A percentile compares a stretch with the other conserved stretches of the same genome.
phyloP scores from a whole-genome alignment of 306 rosid genomes.

The Prunus padus region DNA sequence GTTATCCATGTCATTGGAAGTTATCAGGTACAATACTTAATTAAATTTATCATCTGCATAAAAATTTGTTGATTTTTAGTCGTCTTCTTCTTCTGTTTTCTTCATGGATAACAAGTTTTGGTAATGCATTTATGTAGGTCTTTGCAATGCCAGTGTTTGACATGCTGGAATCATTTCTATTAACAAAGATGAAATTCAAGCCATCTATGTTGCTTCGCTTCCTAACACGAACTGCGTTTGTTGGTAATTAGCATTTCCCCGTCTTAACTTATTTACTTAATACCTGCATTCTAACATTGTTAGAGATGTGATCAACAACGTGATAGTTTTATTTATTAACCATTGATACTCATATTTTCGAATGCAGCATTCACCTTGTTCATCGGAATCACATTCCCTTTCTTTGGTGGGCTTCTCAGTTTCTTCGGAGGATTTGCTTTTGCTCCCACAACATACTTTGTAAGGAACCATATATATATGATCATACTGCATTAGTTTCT shows the following conservation, averaged over 20 bases:
- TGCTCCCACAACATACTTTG: conserved; percentile 42
- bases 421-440: conserved; percentile 51
- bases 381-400: conserved; percentile 34
- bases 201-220: conserved; percentile 36
- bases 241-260: conserved; percentile 26
- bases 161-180: conserved; percentile 28
- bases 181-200: conserved; percentile 31
- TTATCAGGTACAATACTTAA: conserved; percentile 24
- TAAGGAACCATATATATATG: not conserved
- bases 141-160: conserved; percentile 43
- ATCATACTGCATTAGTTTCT: not conserved
- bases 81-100: not conserved
- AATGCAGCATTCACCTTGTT: conserved; percentile 38
- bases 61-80: not conserved
- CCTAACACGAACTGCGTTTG: conserved; percentile 21
- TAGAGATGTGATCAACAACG: not conserved
- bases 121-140: conserved; percentile 15
- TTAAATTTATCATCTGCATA: not conserved
- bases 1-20: conserved; percentile 49
- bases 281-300: not conserved
- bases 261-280: not conserved
- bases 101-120: not conserved
- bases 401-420: conserved; percentile 47
- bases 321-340: not conserved
- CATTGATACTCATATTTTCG: not conserved